Conservation (phyloP, 371 early-diverging fungal species). For the Scutellospora calospora region DNA sequence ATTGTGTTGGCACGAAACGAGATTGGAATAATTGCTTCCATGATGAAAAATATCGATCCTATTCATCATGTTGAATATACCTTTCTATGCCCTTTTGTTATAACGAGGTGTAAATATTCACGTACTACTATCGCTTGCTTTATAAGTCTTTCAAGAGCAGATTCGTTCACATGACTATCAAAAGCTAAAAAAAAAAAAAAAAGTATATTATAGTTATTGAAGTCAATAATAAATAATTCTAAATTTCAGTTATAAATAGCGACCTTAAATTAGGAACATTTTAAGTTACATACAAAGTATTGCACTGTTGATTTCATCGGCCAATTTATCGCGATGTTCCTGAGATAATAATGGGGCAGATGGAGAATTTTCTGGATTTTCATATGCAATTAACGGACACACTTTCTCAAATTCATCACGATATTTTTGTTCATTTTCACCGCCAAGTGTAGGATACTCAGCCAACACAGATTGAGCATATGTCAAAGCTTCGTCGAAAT, state of each 20-base stretch:
- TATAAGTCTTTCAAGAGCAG: constrained; percentile 51
- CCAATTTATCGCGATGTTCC: constrained; percentile 52
- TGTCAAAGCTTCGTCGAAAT: constrained; percentile 49
- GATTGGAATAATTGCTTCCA: constrained; percentile 17
- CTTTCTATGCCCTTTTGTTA: constrained; percentile 50
- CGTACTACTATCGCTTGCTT: constrained; percentile 54
- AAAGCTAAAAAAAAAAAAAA: constrained; percentile 44
- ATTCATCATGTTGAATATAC: constrained; percentile 40
- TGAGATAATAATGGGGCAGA: constrained; percentile 48
- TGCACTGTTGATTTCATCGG: constrained; percentile 56
- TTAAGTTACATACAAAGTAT: constrained; percentile 51
- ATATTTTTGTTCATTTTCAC: constrained; percentile 46
- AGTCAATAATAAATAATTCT: not conserved
- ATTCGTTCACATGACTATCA: constrained; percentile 51
- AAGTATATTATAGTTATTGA: not conserved
- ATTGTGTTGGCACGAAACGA: constrained; percentile 27
- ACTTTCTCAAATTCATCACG: constrained; percentile 46
- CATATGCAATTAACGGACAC: constrained; percentile 49
- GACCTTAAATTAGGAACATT: not conserved
- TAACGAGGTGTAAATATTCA: constrained; percentile 46
- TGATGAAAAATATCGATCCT: constrained; percentile 7
- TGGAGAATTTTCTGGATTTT: constrained; percentile 53
- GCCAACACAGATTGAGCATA: constrained; percentile 52
- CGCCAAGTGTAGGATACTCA: constrained; percentile 45
- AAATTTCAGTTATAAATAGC: not conserved